Evolutionary conservation across 2,329 filamentous ascomycete species (phyloP), one percentile per base, ranked within the genome.

Genomic region (Penicillium sclerotigenum): DNA sequence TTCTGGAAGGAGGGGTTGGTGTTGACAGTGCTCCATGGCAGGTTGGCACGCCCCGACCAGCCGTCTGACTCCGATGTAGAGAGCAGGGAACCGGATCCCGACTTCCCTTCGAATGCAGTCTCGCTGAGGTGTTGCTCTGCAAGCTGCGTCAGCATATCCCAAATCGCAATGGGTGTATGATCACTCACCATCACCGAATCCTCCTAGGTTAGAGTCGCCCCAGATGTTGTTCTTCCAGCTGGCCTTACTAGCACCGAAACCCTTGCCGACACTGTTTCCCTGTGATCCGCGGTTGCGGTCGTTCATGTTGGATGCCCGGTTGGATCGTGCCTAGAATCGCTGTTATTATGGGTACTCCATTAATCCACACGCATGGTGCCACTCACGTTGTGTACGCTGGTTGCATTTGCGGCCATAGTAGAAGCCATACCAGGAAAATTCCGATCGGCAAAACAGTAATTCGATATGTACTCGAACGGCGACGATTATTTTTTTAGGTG

Each of bases 1-100:
- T 73, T 71, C 22, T 68, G 71, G 10, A 46, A 56, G 11, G 53
- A 28, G 26, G 47, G n/a, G 47, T 52, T 56, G 47, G 76, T 73
- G 43, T 84, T 82, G 24, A 78, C 65, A 7, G 75, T 74, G 60
- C 81, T 82, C 88, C 88, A 91, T 16, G 83, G 81, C 36, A 80
- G 75, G 60, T 76, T 79, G 49, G 78, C 75, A 43, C 77, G 77
- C 49, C 73, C 74, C 57, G 66, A 71, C 85, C 87, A 89, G 45
- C 80, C 77, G 63, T 89, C 87, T 18, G 83, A 83, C 66, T 90
- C 87, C 10, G 88, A 89, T 40, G 85, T 83, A 42, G 84, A 80
- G 57, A 89, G 80, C 37, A 91, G 78, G 56, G 87, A 88, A 58
- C 85, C 81, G 6, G 88, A 90, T 47, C 88, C 88, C 4, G 84